Percentiles rank a stretch among this genome's conserved stretches.
These are phyloP conservation scores for Pelargonium citronellum DNA, from an alignment of 441 rosid species.

Conservation along the genomic window DNA sequence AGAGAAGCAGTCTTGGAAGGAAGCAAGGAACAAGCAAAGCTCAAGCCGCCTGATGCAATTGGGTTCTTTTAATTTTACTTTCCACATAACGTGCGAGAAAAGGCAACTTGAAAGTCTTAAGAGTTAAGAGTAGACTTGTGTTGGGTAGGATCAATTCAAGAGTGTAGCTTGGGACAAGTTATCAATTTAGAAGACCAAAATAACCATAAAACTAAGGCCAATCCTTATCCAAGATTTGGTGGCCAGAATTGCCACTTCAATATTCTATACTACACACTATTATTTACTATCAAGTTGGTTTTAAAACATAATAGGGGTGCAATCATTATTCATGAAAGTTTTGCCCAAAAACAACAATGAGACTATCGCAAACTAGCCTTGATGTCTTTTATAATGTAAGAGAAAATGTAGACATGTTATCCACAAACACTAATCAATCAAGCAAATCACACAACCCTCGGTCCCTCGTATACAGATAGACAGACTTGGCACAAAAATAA, in stretches of 20 bases:
- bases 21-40: neutral
- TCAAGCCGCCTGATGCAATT: neutral
- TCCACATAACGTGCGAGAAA: neutral
- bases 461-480: constrained; percentile 9
- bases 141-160: neutral
- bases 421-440: constrained; percentile 1
- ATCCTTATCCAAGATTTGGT: neutral
- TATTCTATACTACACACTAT: neutral
- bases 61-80: neutral
- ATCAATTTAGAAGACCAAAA: neutral
- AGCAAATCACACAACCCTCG: neutral
- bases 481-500: constrained; percentile 12
- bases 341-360: no score
- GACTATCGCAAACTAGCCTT: neutral
- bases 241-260: neutral
- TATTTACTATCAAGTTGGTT: neutral
- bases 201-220: neutral
- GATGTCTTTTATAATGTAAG: constrained; percentile 1
- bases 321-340: no score
- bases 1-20: neutral
- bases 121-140: neutral
- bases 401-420: neutral
- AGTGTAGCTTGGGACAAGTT: constrained; percentile 4
- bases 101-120: neutral
- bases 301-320: no score